A percentile compares a stretch with the other conserved stretches of the same genome.
These are phyloP conservation scores for Paraleonurus japonicus DNA, from an alignment of 257 asterid species.

Conservation along the genomic window DNA sequence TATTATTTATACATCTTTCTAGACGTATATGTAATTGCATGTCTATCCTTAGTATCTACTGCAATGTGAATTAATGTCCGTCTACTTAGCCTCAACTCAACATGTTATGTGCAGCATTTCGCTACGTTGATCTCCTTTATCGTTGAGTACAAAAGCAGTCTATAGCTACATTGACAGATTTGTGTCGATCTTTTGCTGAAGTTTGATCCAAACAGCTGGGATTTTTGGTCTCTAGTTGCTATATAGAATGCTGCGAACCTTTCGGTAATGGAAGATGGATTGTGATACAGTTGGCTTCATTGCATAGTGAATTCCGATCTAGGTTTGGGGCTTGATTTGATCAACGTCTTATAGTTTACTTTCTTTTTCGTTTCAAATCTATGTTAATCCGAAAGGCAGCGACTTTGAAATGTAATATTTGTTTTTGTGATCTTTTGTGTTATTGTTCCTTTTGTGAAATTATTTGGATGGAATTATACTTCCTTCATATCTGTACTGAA, in stretches of 20 bases:
- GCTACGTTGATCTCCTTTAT: conserved; percentile 17
- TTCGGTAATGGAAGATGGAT: conserved; percentile 29
- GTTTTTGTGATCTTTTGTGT: background rate
- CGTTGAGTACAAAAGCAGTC: conserved; percentile 9
- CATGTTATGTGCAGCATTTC: conserved; percentile 13
- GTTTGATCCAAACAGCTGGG: conserved; percentile 9
- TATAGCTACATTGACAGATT: conserved; percentile 1
- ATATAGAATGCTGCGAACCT: conserved; percentile 19
- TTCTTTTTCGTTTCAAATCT: conserved; percentile 6
- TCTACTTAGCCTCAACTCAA: background rate
- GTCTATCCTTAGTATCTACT: background rate
- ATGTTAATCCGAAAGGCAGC: conserved; percentile 22
- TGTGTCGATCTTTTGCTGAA: conserved; percentile 1
- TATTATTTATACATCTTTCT: background rate
- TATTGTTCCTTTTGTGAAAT: conserved; percentile 18
- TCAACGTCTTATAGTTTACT: conserved; percentile 11
- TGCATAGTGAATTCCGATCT: background rate
- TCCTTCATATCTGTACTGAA: conserved; percentile 12
- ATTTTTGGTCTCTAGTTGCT: conserved; percentile 8
- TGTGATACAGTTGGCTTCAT: background rate
- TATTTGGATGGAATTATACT: background rate
- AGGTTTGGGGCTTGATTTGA: conserved; percentile 23
- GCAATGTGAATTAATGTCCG: background rate
- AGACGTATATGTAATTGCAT: background rate
- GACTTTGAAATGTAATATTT: conserved; percentile 20